Conservation (phyloP, 116 monocot genomes). For the Dioscorea cayenensis region DNA sequence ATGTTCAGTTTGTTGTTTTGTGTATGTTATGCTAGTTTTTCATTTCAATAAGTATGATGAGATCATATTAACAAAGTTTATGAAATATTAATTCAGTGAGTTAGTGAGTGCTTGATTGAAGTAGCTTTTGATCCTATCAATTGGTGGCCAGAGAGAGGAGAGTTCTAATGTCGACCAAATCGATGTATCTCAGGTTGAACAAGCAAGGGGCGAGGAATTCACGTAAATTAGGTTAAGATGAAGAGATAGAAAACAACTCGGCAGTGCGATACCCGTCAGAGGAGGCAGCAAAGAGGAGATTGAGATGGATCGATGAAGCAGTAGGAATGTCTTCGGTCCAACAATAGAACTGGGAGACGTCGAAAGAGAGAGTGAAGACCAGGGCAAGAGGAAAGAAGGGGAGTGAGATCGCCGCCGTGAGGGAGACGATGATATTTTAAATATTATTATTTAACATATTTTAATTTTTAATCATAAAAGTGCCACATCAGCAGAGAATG, state of each 20-base stretch:
- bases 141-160: conserved; percentile 45
- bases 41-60: too few relatives aligned
- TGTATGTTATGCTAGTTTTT: too few relatives aligned
- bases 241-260: conserved; percentile 41
- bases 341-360: conserved; percentile 85
- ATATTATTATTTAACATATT: too few relatives aligned
- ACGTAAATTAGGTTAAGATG: conserved; percentile 55
- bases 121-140: too few relatives aligned
- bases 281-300: conserved; percentile 43
- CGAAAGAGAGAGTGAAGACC: conserved; percentile 37
- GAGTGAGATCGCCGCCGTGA: conserved; percentile 47
- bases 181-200: conserved; percentile 70
- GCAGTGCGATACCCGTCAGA: conserved; percentile 56
- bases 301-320: conserved; percentile 31
- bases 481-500: too few relatives aligned
- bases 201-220: conserved; percentile 50
- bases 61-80: too few relatives aligned
- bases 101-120: too few relatives aligned
- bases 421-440: conserved; percentile 11
- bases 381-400: conserved; percentile 38
- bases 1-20: too few relatives aligned
- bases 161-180: conserved; percentile 48
- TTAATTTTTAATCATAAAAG: too few relatives aligned
- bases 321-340: conserved; percentile 82
- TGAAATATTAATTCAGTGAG: too few relatives aligned